Base-by-base conservation (phyloP, 2,329 filamentous ascomycete species). In the Fusarium mangiferae region DNA sequence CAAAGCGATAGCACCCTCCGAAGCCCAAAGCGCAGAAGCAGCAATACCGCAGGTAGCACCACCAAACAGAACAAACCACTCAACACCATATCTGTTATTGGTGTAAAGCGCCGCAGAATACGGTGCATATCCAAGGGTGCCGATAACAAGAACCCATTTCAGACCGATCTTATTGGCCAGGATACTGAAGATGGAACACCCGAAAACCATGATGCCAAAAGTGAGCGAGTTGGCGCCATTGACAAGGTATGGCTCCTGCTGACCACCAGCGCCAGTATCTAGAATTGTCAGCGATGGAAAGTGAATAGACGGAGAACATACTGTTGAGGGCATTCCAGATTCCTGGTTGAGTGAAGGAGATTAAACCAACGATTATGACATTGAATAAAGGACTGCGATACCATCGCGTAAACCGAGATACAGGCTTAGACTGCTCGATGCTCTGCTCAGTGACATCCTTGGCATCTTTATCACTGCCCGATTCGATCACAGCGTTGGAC, bases 251-350 rank as follows among this genome's bases (percentile, higher is more conserved):
- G 87, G 87, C 52, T 84, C 82, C 65, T 88, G 84, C 12, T 86
- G 86, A 26, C 87, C 87, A 57, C 87, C 87, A 7, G 87, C 87
- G 10, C 87, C 87, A 1, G 89, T 81, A 6, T 84, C 76, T 78
- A 17, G n/a, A 36, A 38, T 28, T 0, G 28, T 63, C 22, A 60
- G 41, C 20, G 6, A 9, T 15, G 41, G 8, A 9, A n/a, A 6
- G 35, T 17, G 6, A 22, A 0, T 0, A 10, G 7, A n/a, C 5
- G n/a, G 22, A 2, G 1, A 0, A 66, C 63, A 22, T 57, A 78
- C 76, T 83, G 67, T 87, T 88, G 82, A 89, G 87, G 0, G 87
- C 87, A 78, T 88, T 89, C 87, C 87, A 89, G 1, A 89, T 80
- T 0, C 86, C 85, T 0, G 85, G 86, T 0, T 85, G 85, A 20